A percentile compares a stretch with the other conserved stretches of the same genome.
Evolutionary conservation across 108 stramenopile genomes (phyloP).

Genomic region (Nitzschia palea): DNA sequence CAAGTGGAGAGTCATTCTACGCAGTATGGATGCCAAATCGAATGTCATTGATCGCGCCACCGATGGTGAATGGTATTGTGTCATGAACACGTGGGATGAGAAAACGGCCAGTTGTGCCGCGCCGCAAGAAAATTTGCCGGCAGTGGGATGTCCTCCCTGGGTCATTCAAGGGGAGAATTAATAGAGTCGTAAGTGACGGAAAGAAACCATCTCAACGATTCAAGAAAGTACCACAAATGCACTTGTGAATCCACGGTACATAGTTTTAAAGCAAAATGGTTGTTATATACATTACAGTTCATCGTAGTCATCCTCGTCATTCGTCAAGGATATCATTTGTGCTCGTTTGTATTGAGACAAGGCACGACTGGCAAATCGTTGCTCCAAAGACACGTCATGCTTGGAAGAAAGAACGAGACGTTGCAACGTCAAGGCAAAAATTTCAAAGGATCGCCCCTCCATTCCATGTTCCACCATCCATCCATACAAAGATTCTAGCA

Average conservation of each 20-base stretch:
- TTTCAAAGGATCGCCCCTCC: constrained; percentile 29
- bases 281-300: constrained; percentile 16
- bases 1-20: constrained; percentile 80
- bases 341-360: constrained; percentile 22
- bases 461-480: constrained; percentile 42
- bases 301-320: constrained; percentile 15
- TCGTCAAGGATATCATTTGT: background rate
- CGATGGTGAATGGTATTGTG: constrained; percentile 88
- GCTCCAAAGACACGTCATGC: constrained; percentile 26
- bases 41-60: constrained; percentile 62
- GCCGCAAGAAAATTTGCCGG: constrained; percentile 86
- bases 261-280: too few relatives aligned
- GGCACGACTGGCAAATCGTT: constrained; percentile 43
- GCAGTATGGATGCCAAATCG: constrained; percentile 74
- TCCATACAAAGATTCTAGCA: constrained; percentile 32
- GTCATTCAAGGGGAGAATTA: constrained; percentile 67
- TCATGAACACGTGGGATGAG: constrained; percentile 93
- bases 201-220: too few relatives aligned
- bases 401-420: background rate
- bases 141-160: constrained; percentile 86
- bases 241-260: too few relatives aligned
- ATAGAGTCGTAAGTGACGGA: background rate
- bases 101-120: constrained; percentile 87
- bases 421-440: constrained; percentile 34
- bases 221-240: too few relatives aligned